Evolutionary conservation across 2,329 filamentous ascomycete genomes (phyloP).

Genomic region (Phialocephala subalpina): DNA sequence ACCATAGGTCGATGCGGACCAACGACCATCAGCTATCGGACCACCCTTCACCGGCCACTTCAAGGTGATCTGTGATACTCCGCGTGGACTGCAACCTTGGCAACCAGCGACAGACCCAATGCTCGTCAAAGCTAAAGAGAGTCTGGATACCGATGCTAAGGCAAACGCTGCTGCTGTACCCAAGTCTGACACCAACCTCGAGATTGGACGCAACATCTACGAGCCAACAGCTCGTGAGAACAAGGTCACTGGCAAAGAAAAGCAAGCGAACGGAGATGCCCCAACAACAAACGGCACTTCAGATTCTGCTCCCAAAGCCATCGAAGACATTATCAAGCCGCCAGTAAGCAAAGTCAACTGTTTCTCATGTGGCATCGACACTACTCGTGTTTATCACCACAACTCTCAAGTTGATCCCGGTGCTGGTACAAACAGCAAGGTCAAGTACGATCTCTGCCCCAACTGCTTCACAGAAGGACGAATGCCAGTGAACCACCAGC

Average conservation of each 20-base stretch:
- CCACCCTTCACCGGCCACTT: slow-evolving; percentile 98
- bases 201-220: slow-evolving; percentile 94
- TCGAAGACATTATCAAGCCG: slow-evolving; percentile 70
- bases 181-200: slow-evolving; percentile 88
- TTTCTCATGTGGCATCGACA: slow-evolving; percentile 92
- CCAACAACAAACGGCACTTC: slow-evolving; percentile 70
- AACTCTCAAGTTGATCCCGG: slow-evolving; percentile 60
- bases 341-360: slow-evolving; percentile 79
- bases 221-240: slow-evolving; percentile 85
- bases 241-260: slow-evolving; percentile 68
- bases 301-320: slow-evolving; percentile 47
- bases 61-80: slow-evolving; percentile 93
- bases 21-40: slow-evolving; percentile 92
- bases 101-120: slow-evolving; percentile 85
- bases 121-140: slow-evolving; percentile 67
- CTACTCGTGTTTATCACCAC: slow-evolving; percentile 76
- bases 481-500: slow-evolving; percentile 80
- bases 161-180: slow-evolving; percentile 69
- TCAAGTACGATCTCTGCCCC: slow-evolving; percentile 89
- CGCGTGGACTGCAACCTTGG: slow-evolving; percentile 92
- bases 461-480: slow-evolving; percentile 88
- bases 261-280: slow-evolving; percentile 77
- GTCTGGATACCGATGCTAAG: slow-evolving; percentile 55
- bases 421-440: slow-evolving; percentile 52
- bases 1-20: slow-evolving; percentile 89